Evolutionary conservation across 192 early-diverging fungal species (phyloP).

Genomic region (Piromyces sp.): DNA sequence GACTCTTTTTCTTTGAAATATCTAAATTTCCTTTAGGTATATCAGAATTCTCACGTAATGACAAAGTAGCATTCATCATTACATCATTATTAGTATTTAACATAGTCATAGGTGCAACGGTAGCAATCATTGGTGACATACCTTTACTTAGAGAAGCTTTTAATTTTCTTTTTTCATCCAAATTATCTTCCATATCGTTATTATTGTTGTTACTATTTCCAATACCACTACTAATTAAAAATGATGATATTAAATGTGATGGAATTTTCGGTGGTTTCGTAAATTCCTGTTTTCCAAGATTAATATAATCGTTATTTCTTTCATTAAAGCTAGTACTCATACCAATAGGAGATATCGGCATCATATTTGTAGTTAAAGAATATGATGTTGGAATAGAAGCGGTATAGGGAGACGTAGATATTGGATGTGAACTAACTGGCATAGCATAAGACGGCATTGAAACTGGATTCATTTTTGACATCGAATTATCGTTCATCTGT

Average conservation of each 20-base stretch:
- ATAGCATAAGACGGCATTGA: neutral
- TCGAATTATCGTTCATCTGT: neutral
- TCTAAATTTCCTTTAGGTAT: neutral
- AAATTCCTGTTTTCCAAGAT: neutral
- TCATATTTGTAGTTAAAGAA: neutral
- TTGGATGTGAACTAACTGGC: neutral
- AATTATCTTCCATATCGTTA: neutral
- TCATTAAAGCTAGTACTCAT: neutral
- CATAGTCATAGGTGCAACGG: neutral
- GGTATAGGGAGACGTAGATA: neutral
- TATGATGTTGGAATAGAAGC: neutral
- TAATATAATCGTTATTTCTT: neutral
- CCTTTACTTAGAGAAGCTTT: neutral
- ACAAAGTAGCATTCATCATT: neutral
- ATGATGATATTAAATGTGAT: neutral
- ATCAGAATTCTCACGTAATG: neutral
- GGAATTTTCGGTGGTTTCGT: neutral
- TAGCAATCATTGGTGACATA: neutral
- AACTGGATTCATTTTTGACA: neutral
- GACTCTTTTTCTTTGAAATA: neutral
- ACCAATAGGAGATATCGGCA: neutral
- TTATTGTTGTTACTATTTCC: too few relatives aligned
- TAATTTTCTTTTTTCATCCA: neutral
- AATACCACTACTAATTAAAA: neutral
- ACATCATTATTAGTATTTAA: neutral